Evolutionary conservation across 257 asterid species (phyloP), one percentile per base, ranked within the genome.

Genomic region (Rauvolfia tetraphylla): DNA sequence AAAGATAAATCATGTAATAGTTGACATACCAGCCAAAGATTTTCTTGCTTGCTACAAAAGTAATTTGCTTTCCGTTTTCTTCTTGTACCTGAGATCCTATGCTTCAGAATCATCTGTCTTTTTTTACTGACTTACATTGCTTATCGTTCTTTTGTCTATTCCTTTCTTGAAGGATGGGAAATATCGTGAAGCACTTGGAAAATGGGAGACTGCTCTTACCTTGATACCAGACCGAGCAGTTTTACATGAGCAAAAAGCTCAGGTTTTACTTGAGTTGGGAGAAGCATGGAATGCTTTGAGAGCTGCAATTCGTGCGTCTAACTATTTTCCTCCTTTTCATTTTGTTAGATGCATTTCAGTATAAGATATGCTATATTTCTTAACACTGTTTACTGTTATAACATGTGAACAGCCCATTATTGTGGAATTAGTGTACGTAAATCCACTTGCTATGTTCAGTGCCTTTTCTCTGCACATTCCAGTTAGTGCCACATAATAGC

Each of bases 161-260:
- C 74, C 7, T 79, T 68, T 66, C 46, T 27, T 81, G 79, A 75
- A 93, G 97, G 93, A 88, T 72, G 96, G 97, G 75, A 86, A 82
- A 72, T 92, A 83, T 76, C 85, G 86, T 31, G 97, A 90, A 81
- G 97, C 97, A 51, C 97, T 93, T 70, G 96, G 93, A 51, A 93
- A 92, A 82, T 93, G 98, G 97, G 97, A 92, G 84, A 81, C 91
- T 76, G 97, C 97, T 23, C 83, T 92, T 75, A 86, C 82, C 41
- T 83, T 93, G 84, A 80, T 79, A 84, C 97, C 98, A 20, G 89
- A 88, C 27, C 83, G 84, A 74, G 96, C 97, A 66, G 75, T 85
- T 82, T 80, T 93, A 80, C 97, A 93, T 70, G 98, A 93, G 86
- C 97, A 89, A 73, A 93, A 93, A 74, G 92, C 98, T 86, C 97